A percentile compares a stretch with the other conserved stretches of the same genome.
phyloP scores from a whole-genome alignment of 2,329 filamentous ascomycete species.

The Aspergillus hortae region DNA sequence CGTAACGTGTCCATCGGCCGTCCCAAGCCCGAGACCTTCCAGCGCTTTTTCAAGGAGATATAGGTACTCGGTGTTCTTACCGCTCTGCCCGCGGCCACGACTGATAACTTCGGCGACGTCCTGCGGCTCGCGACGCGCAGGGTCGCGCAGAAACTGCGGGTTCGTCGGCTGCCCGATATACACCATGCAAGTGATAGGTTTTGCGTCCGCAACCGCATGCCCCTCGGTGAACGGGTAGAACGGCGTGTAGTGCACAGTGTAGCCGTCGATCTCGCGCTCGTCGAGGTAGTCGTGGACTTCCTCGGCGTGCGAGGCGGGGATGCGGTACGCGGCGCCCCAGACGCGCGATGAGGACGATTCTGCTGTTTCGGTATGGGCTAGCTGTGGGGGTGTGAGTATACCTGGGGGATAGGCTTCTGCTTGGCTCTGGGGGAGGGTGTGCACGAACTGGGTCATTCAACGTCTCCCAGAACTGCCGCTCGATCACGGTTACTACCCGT shows the following conservation, averaged over 20 bases:
- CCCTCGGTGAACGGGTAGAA: conserved; percentile 61
- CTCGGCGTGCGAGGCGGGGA: conserved; percentile 65
- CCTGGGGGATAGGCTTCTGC: not conserved
- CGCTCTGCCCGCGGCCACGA: conserved; percentile 74
- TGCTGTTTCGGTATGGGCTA: conserved; percentile 30
- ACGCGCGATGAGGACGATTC: conserved; percentile 50
- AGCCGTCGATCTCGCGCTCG: conserved; percentile 95
- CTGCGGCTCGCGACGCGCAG: conserved; percentile 66
- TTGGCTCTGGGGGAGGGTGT: not conserved
- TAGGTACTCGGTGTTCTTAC: conserved; percentile 86
- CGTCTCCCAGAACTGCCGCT: conserved; percentile 75
- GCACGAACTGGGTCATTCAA: conserved; percentile 60
- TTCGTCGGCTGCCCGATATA: conserved; percentile 96
- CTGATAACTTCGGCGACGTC: conserved; percentile 77
- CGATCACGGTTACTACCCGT: conserved; percentile 88
- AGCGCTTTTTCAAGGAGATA: conserved; percentile 75
- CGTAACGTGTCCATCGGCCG: conserved; percentile 76
- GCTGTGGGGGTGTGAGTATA: conserved; percentile 18
- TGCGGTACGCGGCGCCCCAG: conserved; percentile 92
- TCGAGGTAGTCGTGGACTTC: conserved; percentile 89
- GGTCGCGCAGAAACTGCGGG: conserved; percentile 70
- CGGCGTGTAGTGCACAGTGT: conserved; percentile 85
- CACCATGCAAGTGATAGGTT: conserved; percentile 61
- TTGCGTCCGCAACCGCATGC: conserved; percentile 2
- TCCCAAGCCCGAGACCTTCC: conserved; percentile 67